Evolutionary conservation across 805 yeast genomes (phyloP).

Genomic region (Monosporozyma solicola): DNA sequence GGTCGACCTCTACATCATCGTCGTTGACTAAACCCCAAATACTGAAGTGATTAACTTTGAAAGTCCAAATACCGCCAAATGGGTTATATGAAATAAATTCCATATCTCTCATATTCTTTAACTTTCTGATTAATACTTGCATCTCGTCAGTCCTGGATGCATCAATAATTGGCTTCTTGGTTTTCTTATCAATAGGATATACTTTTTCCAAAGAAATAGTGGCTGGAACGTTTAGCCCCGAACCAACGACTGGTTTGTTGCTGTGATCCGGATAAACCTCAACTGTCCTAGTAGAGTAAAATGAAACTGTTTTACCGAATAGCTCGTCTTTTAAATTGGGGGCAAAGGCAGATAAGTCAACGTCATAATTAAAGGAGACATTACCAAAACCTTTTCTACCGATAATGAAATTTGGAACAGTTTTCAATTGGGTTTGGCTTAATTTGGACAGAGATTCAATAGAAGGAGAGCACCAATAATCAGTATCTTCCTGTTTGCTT

Average conservation of each 20-base stretch:
- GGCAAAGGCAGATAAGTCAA: constrained; percentile 52
- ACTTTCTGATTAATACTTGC: constrained; percentile 39
- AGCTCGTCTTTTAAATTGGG: constrained; percentile 29
- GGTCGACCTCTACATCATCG: constrained; percentile 48
- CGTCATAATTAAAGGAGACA: constrained; percentile 55
- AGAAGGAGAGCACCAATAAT: constrained; percentile 69
- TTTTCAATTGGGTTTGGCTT: constrained; percentile 40
- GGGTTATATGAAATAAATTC: constrained; percentile 75
- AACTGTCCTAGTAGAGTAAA: constrained; percentile 41
- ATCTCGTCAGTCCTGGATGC: constrained; percentile 35
- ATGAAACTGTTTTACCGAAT: constrained; percentile 37
- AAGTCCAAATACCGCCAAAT: constrained; percentile 64
- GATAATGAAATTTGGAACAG: constrained; percentile 53
- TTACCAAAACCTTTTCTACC: constrained; percentile 66
- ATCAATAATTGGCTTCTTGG: constrained; percentile 21
- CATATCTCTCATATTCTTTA: constrained; percentile 57
- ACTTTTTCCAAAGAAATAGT: constrained; percentile 57
- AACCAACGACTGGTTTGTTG: constrained; percentile 51
- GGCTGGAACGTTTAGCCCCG: constrained; percentile 71
- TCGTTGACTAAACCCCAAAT: constrained; percentile 84
- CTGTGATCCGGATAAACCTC: constrained; percentile 53
- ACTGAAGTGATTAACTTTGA: constrained; percentile 84
- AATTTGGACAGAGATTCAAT: constrained; percentile 39
- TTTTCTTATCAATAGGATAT: constrained; percentile 37
- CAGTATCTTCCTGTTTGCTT: constrained; percentile 15